Evolutionary conservation across 345 rosid genomes (phyloP), one percentile per base, ranked within the genome.

Genomic region (Heritiera fomes): DNA sequence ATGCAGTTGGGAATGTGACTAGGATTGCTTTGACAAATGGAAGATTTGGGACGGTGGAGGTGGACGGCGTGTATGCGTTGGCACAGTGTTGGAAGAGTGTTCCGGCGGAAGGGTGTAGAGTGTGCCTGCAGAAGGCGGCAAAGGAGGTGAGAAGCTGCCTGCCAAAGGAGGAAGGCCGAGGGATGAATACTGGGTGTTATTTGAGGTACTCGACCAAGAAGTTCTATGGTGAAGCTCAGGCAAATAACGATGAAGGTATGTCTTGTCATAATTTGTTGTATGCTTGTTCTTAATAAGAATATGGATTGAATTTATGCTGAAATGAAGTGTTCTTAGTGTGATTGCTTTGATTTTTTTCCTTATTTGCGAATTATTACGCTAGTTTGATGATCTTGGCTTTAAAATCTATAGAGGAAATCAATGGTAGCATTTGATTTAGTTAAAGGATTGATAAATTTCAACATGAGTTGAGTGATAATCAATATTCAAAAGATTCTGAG

Each of bases 101-200:
- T 0, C 80, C 65, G 8, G 23, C 41, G 17, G 78, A 76, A n/a
- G 91, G 86, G 12, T 91, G 95, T 40, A 69, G 80, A 41, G 55
- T 79, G 71, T 91, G 95, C 69, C 78, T 91, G 77, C 79, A 75
- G 47, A 80, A 84, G 68, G 89, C 92, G 2, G 80, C 17, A 12
- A 73, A 52, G 46, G 84, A 62, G 45, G 82, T 84, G n/a, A 72
- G 47, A 46, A 28, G 77, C 3, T 91, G 95, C 40, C 58, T 75
- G 15, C 66, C 81, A 18, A 85, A 81, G 63, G 78, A 47, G 4
- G 89, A 91, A 80, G 95, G 95, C 10, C 88, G 91, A 81, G 87
- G 63, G 8, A 76, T 88, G 88, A 86, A 82, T 74, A 75, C 86
- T 38, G 91, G 91, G 0, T 88, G 91, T 43, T 88, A 83, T 58